Percentiles rank a stretch among this genome's conserved stretches.
phyloP scores from a whole-genome alignment of 306 rosid species.

The Cicer arietinum region DNA sequence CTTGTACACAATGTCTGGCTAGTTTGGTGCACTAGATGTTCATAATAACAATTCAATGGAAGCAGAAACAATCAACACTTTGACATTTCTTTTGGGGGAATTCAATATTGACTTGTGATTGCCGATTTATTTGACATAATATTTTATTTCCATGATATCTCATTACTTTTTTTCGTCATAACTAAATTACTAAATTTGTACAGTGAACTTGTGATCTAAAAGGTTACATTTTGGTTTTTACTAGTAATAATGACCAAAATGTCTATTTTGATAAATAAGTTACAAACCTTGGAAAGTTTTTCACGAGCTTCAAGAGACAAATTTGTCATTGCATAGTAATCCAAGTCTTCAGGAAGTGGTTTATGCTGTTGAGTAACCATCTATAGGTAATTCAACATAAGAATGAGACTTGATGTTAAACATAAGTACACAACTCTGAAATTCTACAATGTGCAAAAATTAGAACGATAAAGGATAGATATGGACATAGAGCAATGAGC shows the following conservation, averaged over 20 bases:
- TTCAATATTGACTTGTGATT: constrained; percentile 4
- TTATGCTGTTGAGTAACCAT: constrained; percentile 88
- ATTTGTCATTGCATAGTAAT: constrained; percentile 82
- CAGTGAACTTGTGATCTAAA: constrained; percentile 15
- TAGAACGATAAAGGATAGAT: neutral
- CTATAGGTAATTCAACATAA: constrained; percentile 53
- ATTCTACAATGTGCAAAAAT: constrained; percentile 10
- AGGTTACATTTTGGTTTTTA: constrained; percentile 25
- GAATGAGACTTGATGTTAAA: constrained; percentile 31
- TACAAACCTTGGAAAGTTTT: constrained; percentile 86
- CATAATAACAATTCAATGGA: constrained; percentile 8
- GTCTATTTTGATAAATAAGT: constrained; percentile 11
- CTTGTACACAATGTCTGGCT: neutral
- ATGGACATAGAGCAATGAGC: constrained; percentile 13
- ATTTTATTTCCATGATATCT: constrained; percentile 22
- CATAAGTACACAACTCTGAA: neutral
- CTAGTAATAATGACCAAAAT: constrained; percentile 16
- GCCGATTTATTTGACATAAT: neutral
- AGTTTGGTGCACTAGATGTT: neutral
- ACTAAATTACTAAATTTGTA: constrained; percentile 13
- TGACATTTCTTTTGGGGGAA: neutral
- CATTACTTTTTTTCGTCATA: neutral
- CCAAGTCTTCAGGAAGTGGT: constrained; percentile 84
- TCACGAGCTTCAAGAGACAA: constrained; percentile 92
- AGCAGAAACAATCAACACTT: constrained; percentile 14